Evolutionary conservation across 345 rosid genomes (phyloP), one percentile per base, ranked within the genome.

Genomic region (Leavenworthia alabamica): DNA sequence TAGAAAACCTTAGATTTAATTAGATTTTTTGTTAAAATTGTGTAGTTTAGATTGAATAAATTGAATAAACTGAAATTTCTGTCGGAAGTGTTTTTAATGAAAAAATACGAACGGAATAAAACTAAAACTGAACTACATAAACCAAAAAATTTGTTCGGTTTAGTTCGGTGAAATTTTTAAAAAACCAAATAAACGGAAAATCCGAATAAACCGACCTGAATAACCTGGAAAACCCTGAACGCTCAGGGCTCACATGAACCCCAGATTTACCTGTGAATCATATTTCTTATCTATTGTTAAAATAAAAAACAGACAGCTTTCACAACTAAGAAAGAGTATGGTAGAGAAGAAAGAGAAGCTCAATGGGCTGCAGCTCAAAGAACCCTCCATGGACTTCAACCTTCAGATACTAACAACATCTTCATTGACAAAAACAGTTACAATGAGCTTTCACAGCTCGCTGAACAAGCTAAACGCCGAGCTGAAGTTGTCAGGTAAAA

Each of bases 301-400:
- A 43, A 43, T 29, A 22, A 26, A 33, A 53, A 33, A 60, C 65
- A 90, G 96, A 88, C 91, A 22, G 96, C 94, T 55, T 90, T 90
- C 67, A 90, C 97, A 6, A 83, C 89, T 7, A 87, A 90, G 82
- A 90, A 87, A 78, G 86, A 90, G 72, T 87, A 90, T 2, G 97
- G 97, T 4, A 87, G 79, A 80, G 93, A 81, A 48, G 96, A 90
- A 73, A 80, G 97, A 67, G 97, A 90, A 60, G 97, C 97, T 39
- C 96, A 90, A 55, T 90, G 97, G 97, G 96, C 96, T 24, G 72
- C 86, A 24, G 96, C 93, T 16, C 97, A 90, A 73, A 82, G 96
- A 71, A 90, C 97, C 5, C 83, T 88, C 14, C 97, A 90, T 52
- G 97, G 97, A 33, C 96, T 90, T 62, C 97, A 90, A 60, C 93